phyloP scores from a whole-genome alignment of 345 rosid genomes.

The Populus alba region DNA sequence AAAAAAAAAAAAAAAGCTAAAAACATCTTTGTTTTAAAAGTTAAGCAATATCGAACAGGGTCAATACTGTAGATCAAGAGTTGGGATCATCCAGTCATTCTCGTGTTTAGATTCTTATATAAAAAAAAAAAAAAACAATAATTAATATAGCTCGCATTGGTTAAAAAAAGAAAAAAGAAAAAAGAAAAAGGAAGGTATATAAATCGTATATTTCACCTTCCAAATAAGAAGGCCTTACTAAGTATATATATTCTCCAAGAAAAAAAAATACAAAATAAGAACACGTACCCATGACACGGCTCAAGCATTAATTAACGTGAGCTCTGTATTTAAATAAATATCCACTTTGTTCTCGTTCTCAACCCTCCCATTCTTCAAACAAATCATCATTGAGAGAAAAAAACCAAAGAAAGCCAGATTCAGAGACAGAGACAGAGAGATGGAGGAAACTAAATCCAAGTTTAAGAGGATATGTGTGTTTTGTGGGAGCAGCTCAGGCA shows the following conservation, averaged over 20 bases:
- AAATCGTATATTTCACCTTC: no score
- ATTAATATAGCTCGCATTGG: no score
- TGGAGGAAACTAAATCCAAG: slow-evolving; percentile 63
- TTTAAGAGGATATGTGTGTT: slow-evolving; percentile 85
- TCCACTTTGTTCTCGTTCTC: slow-evolving; percentile 19
- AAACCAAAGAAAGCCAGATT: not conserved
- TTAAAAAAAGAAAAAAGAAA: no score
- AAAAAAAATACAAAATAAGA: not conserved
- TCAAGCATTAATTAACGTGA: not conserved
- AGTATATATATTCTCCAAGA: not conserved
- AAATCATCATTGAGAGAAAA: not conserved
- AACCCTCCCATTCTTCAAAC: slow-evolving; percentile 11
- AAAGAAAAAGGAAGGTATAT: no score
- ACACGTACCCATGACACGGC: not conserved
- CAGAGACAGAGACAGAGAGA: slow-evolving; percentile 9
- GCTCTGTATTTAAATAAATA: slow-evolving; percentile 14
- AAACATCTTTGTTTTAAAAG: no score
- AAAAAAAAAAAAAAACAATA: no score
- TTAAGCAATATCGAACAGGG: no score
- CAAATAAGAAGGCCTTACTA: no score
- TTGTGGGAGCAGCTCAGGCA: slow-evolving; percentile 83
- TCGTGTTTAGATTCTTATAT: no score
- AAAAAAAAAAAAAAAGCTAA: no score
- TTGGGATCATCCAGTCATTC: no score
- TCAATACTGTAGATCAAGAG: no score